Conservation (phyloP, 2,329 filamentous ascomycete genomes). For the Hypoxylon sp. region DNA sequence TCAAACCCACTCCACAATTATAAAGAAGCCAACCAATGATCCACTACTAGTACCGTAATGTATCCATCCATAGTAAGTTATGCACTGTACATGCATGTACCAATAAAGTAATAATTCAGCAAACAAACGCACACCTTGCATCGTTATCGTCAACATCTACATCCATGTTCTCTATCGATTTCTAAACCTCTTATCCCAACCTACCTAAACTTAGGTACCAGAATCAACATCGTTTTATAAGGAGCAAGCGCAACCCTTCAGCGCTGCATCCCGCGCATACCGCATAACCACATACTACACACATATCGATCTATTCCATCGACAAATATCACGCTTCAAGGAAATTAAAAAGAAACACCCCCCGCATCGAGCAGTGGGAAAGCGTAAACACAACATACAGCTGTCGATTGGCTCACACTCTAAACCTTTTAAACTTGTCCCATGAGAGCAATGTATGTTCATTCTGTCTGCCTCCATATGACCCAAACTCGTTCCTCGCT, state of each 20-base stretch:
- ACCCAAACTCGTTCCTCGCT: conserved; percentile 3
- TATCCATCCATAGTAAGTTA: not conserved
- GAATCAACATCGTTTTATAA: not conserved
- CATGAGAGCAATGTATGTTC: conserved; percentile 42
- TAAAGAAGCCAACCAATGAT: conserved; percentile 16
- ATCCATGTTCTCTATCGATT: conserved; percentile 1
- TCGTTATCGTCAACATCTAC: conserved; percentile 35
- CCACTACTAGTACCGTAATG: not conserved
- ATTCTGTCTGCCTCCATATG: not conserved
- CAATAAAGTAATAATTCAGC: conserved; percentile 27
- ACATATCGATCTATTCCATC: conserved; percentile 3
- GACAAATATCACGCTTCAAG: conserved; percentile 15
- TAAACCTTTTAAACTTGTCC: conserved; percentile 8
- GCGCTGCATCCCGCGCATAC: not conserved
- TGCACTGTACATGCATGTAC: not conserved
- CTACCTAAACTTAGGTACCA: not conserved
- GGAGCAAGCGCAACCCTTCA: conserved; percentile 1
- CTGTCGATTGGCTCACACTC: conserved; percentile 6
- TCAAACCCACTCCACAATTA: conserved; percentile 22
- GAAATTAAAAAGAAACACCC: not conserved
- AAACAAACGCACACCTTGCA: conserved; percentile 25
- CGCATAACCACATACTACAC: not conserved
- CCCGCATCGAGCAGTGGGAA: conserved; percentile 22
- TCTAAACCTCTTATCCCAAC: not conserved
- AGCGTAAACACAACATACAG: conserved; percentile 22